Conservation (phyloP, 306 rosid species). For the Prunus dulcis region DNA sequence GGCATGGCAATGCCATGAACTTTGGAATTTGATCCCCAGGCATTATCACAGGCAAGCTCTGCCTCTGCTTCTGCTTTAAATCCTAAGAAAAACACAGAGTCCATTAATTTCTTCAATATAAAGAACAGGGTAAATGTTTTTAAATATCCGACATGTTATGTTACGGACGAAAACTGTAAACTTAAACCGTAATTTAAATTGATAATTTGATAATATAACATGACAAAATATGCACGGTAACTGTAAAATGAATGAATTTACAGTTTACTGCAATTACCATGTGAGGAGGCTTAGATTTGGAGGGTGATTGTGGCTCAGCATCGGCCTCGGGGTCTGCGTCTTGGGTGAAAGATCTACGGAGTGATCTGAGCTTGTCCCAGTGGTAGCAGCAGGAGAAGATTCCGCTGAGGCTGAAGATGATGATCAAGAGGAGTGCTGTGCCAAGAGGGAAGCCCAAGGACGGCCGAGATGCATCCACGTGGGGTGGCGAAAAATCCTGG, state of each 20-base stretch:
- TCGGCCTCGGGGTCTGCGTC: conserved; percentile 25
- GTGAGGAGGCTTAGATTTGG: conserved; percentile 38
- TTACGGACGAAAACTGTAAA: fast-evolving
- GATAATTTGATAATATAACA: not conserved
- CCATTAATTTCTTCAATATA: not conserved
- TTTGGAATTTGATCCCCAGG: conserved; percentile 79
- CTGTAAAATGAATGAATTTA: not conserved
- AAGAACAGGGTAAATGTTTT: not conserved
- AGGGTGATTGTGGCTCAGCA: conserved; percentile 27
- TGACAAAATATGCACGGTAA: not conserved
- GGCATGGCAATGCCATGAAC: conserved; percentile 91
- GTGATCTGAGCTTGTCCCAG: conserved; percentile 86
- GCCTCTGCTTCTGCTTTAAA: conserved; percentile 31
- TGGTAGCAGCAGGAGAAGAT: conserved; percentile 97
- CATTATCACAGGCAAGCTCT: conserved; percentile 84
- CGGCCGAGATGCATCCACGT: conserved; percentile 74
- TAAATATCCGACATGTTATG: not conserved
- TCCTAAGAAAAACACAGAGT: conserved; percentile 28
- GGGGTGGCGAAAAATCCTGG: conserved; percentile 62
- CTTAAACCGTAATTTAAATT: not conserved
- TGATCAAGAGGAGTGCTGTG: conserved; percentile 76
- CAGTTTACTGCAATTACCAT: conserved; percentile 32
- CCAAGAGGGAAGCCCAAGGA: conserved; percentile 92
- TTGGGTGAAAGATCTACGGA: conserved; percentile 47
- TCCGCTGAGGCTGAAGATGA: conserved; percentile 89